Evolutionary conservation across 352 stramenopile species (phyloP).

Genomic region (Sclerospora graminicola): DNA sequence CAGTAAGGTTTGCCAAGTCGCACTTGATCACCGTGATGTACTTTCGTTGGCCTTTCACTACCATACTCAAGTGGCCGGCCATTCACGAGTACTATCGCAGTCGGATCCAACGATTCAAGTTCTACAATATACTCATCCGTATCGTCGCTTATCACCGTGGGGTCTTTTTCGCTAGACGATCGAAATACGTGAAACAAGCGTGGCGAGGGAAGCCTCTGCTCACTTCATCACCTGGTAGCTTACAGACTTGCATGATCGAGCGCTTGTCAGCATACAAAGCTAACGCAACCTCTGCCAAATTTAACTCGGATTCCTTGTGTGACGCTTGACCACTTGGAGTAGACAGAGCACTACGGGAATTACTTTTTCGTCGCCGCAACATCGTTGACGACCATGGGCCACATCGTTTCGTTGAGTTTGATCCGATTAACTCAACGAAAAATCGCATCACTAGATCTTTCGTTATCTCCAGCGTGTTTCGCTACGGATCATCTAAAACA

Average conservation of each 20-base stretch:
- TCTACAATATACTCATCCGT: slow-evolving; percentile 18
- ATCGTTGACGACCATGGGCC: slow-evolving; percentile 34
- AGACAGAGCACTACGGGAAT: slow-evolving; percentile 14
- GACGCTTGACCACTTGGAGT: slow-evolving; percentile 6
- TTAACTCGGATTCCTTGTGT: slow-evolving; percentile 1
- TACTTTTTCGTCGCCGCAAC: slow-evolving; percentile 17
- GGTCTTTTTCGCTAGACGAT: background rate
- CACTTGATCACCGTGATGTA: slow-evolving; percentile 43
- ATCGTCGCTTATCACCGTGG: background rate
- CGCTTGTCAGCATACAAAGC: slow-evolving; percentile 14
- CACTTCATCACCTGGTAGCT: slow-evolving; percentile 11
- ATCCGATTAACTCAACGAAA: no score
- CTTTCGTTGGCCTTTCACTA: slow-evolving; percentile 4
- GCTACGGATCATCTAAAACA: slow-evolving; percentile 3
- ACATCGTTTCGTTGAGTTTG: slow-evolving; percentile 17
- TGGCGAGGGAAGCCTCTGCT: slow-evolving; percentile 19
- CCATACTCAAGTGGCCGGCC: slow-evolving; percentile 12
- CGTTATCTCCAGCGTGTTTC: slow-evolving; percentile 2
- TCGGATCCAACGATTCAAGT: slow-evolving; percentile 24
- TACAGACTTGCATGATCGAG: slow-evolving; percentile 23
- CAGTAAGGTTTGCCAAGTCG: slow-evolving; percentile 27
- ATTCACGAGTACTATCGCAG: slow-evolving; percentile 35
- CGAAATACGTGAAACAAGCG: slow-evolving; percentile 21
- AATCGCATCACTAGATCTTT: background rate
- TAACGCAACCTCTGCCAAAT: slow-evolving; percentile 4